Base-by-base conservation (phyloP, 2,329 filamentous ascomycete genomes). In the Pseudocercospora fuligena region DNA sequence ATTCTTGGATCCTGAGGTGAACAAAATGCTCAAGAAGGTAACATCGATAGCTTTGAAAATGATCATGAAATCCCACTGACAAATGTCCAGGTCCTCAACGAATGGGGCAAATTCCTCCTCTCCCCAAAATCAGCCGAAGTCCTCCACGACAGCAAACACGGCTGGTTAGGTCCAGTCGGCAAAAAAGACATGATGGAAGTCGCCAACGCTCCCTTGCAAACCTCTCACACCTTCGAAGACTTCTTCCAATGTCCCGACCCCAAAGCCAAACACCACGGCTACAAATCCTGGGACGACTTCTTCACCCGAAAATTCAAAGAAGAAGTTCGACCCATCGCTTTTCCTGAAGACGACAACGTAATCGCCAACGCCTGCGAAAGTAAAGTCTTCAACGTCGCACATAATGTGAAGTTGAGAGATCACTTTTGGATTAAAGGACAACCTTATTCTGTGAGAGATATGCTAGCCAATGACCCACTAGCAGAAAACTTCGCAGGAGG, bases 401-500 rank as follows among this genome's bases (percentile, higher is more conserved):
- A 76, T 29, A 71, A 85, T 54, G 85, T 87, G 60, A 82, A 85
- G 60, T 79, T 86, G 0, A 85, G 85, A 21, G 88, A 90, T 72
- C 77, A 77, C 6, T 92, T 92, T 81, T 92, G 88, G 85, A 82
- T 88, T 73, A 92, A 92, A 75, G 85, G 83, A 8, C 88, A 91
- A 77, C 88, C 88, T 0, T 92, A 92, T 78, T 90, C 87, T 0
- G 59, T 78, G 25, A 58, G 49, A 2, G 76, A 78, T 60, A 78
- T 78, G 75, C 80, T 92, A 2, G 84, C 80, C 0, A 79, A 87
- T 71, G 87, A 90, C 70, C 73, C 80, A 0, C 76, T 87, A 0
- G 80, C 86, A 0, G 71, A 80, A 7, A 73, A 86, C 0, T 92
- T 92, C 70, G 83, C 81, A 0, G 86, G 86, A 5, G 90, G 87